Base-by-base conservation (phyloP, 768 basidiomycete genomes). In the Lenzites betulinus region DNA sequence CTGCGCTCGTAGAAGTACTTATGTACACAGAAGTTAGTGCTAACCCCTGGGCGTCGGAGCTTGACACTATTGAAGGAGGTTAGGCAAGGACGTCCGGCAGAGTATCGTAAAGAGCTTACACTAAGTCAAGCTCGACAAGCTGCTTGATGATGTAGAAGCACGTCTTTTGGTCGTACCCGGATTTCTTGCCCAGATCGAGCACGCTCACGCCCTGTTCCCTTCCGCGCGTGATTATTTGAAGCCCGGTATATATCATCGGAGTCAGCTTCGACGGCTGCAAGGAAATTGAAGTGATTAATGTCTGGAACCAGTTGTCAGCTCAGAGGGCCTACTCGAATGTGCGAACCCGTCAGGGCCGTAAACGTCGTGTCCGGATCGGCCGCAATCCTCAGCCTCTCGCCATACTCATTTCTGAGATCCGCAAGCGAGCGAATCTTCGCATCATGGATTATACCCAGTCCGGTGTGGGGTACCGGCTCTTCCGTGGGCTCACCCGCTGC, bases 91-190 rank as follows among this genome's bases (percentile, higher is more conserved):
- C 48, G 36, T 18, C 35, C 16, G 0, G 53, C 7, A 28, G 47
- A 22, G n/a, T 30, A 13, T 25, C 47, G 46, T 1, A 39, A 5
- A 28, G 18, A 18, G 65, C 87, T 54, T 79, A 90, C 90, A 94
- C 83, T 41, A 91, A 77, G 67, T 83, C 85, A 54, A 95, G 77
- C 52, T 88, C 85, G 2, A 87, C 79, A 18, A 95, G 77, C 65
- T 91, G 86, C 64, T 86, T 84, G 58, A 93, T 83, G 59, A 93
- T 83, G 73, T 95, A 95, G 71, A 92, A 92, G 64, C 92, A 92
- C 1, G 90, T 90, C 73, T 94, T 95, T 70, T 92, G 91, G 69
- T 94, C 93, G 67, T 95, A 93, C 50, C 83, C 84, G 11, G 93
- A 88, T 67, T 83, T 79, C 65, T 85, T 84, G 25, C 90, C 90